Base-by-base conservation (phyloP, 148 eudicot species). In the Nepenthes gracilis region DNA sequence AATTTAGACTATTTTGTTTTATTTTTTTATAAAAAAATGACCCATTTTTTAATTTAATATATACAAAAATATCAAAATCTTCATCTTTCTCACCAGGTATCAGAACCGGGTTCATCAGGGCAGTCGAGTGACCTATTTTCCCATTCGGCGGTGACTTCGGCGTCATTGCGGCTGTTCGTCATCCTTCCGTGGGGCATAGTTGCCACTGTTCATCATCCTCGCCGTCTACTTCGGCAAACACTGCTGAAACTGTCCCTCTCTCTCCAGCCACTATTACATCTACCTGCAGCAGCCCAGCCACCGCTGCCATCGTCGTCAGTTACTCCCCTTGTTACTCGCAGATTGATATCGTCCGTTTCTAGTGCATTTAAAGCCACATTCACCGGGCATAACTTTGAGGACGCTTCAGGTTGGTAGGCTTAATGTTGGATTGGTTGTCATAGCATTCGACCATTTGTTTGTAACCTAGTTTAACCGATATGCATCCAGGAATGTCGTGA, bases 341-440 rank as follows among this genome's bases (percentile, higher is more conserved):
- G 23, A 23, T 23, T 23, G 23, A 23, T 23, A 23, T 23, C 23
- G 23, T 23, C 23, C 23, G 23, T 92, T 60, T 92, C 97, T 33
- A 92, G 97, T 65, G 96, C 82, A 35, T 78, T 92, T 54, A 92
- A 92, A 74, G 97, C 97, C 63, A 74, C 79, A 35, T 65, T 80
- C 52, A 83, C 86, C 34, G 88, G 97, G 97, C 96, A 92, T 74
- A 83, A 88, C 23, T 78, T 83, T 88, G 96, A 76, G 86, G 61
- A 82, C 97, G 59, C 97, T 92, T 77, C 97, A 85, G 97, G 97
- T 91, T 45, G 11, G 48, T 11, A 11, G 6, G 11, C 11, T 45
- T 10, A 5, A 4, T 47, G 70, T 43, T 52, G 51, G 36, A 57
- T 45, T 12, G 47, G 6, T 69, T 6, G 48, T 5, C 11, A 5